These are phyloP conservation scores for Citeromyces matritensis DNA, from an alignment of 805 yeast genomes.

Conservation along the genomic window DNA sequence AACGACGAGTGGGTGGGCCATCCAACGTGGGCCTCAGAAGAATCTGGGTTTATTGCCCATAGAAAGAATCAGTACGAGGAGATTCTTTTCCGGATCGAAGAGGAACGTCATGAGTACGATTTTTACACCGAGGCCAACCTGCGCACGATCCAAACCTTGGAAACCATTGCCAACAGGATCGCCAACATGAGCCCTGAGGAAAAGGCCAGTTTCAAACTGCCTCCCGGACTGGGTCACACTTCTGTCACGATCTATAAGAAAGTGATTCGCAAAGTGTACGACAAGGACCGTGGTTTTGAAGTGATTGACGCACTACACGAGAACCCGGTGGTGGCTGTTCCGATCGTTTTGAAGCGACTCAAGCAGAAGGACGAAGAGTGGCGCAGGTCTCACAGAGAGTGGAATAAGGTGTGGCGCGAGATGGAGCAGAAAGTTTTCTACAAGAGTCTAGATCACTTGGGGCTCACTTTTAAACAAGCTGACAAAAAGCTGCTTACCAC, in stretches of 20 bases:
- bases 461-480: slow-evolving; percentile 91
- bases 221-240: slow-evolving; percentile 87
- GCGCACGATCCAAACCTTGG: slow-evolving; percentile 89
- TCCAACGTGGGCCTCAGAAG: slow-evolving; percentile 99
- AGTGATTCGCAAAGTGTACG: slow-evolving; percentile 84
- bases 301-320: slow-evolving; percentile 93
- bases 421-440: slow-evolving; percentile 90
- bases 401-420: slow-evolving; percentile 99
- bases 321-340: slow-evolving; percentile 89
- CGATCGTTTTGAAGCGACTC: slow-evolving; percentile 79
- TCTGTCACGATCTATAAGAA: slow-evolving; percentile 86
- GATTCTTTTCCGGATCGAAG: slow-evolving; percentile 86
- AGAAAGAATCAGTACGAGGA: slow-evolving; percentile 97
- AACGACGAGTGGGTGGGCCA: slow-evolving; percentile 99
- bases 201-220: slow-evolving; percentile 70
- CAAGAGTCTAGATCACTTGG: slow-evolving; percentile 89
- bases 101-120: slow-evolving; percentile 95
- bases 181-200: slow-evolving; percentile 90
- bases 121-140: slow-evolving; percentile 89
- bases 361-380: slow-evolving; percentile 98
- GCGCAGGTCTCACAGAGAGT: slow-evolving; percentile 95
- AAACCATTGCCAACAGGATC: slow-evolving; percentile 86
- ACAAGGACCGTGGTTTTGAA: slow-evolving; percentile 88
- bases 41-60: slow-evolving; percentile 97
- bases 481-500: slow-evolving; percentile 87